Percentiles rank a stretch among this genome's conserved stretches.
phyloP scores from a whole-genome alignment of 495 filamentous ascomycete species.

The Annulohypoxylon bovei region DNA sequence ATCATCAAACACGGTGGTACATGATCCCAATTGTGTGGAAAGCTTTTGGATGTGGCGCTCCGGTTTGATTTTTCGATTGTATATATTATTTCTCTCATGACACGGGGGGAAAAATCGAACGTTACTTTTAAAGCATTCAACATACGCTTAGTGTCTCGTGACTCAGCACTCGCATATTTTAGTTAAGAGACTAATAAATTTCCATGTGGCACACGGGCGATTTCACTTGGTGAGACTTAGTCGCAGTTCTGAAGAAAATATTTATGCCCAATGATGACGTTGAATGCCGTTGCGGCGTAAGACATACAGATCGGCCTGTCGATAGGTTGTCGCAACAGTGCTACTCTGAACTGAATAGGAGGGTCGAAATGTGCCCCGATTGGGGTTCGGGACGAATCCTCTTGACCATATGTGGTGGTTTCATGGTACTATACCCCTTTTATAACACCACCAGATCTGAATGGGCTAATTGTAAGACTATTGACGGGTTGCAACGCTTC shows the following conservation, averaged over 20 bases:
- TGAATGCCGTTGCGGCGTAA: background rate
- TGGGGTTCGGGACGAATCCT: slow-evolving; percentile 12
- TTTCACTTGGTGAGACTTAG: background rate
- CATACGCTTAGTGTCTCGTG: background rate
- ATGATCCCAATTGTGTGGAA: slow-evolving; percentile 9
- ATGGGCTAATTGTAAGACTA: slow-evolving; percentile 8
- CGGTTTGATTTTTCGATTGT: slow-evolving; percentile 26
- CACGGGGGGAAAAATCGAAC: slow-evolving; percentile 9
- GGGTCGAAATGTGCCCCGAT: slow-evolving; percentile 19
- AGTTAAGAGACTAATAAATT: background rate
- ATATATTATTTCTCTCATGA: slow-evolving; percentile 38
- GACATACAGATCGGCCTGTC: background rate
- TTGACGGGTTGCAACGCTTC: background rate
- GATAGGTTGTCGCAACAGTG: slow-evolving; percentile 2
- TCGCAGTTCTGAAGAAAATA: background rate
- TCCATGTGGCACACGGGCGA: background rate
- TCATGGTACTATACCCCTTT: slow-evolving; percentile 25
- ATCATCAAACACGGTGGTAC: slow-evolving; percentile 17
- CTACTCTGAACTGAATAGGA: slow-evolving; percentile 8
- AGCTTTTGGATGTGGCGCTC: slow-evolving; percentile 19
- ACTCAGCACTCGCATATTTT: background rate
- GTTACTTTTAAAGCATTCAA: slow-evolving; percentile 1
- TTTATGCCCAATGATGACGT: no score
- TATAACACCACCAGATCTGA: slow-evolving; percentile 19
- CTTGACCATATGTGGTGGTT: background rate